Evolutionary conservation across 345 rosid species (phyloP).

Genomic region (Orychophragmus violaceus): DNA sequence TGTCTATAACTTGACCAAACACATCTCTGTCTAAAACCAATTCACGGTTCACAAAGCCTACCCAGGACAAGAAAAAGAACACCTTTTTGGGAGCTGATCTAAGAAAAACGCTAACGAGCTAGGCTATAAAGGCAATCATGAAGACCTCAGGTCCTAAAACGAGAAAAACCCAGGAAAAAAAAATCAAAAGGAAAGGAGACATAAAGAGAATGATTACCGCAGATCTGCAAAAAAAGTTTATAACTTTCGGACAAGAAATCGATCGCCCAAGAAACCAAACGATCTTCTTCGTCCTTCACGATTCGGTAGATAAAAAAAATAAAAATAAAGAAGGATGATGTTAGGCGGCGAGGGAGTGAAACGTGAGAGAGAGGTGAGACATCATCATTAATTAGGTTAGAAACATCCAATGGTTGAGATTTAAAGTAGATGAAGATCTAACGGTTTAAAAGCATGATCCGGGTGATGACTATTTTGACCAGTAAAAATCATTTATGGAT

Average conservation of each 20-base stretch:
- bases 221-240: constrained; percentile 58
- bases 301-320: no score
- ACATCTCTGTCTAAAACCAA: constrained; percentile 17
- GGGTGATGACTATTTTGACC: no score
- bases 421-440: no score
- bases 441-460: no score
- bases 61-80: not conserved
- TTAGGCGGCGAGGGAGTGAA: no score
- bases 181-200: not conserved
- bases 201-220: constrained; percentile 43
- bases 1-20: constrained; percentile 9
- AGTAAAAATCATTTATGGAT: no score
- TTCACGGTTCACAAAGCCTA: constrained; percentile 8
- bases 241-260: constrained; percentile 20
- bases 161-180: not conserved
- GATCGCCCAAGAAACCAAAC: constrained; percentile 1
- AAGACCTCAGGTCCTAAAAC: constrained; percentile 21
- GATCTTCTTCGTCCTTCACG: no score
- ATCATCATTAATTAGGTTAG: no score
- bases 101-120: not conserved
- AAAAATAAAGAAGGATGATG: no score
- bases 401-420: no score
- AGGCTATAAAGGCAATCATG: no score
- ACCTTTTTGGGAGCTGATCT: constrained; percentile 11
- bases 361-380: no score